Percentiles rank a stretch among this genome's conserved stretches.
phyloP scores from a whole-genome alignment of 2,329 filamentous ascomycete species.

The Aspergillus brasiliensis region DNA sequence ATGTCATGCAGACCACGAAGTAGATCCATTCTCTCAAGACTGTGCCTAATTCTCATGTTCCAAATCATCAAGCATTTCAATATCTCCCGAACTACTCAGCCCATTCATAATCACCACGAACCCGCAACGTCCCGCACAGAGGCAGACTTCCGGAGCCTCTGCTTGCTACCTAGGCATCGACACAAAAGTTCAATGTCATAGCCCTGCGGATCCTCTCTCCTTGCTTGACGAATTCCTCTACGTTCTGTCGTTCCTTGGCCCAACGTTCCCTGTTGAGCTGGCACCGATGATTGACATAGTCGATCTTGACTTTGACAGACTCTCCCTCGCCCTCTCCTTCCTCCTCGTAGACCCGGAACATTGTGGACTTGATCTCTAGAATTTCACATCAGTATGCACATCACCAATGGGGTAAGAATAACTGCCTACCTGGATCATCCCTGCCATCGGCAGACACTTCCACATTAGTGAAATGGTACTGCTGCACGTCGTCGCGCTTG shows the following conservation, averaged over 20 bases:
- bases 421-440: background rate
- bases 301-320: background rate
- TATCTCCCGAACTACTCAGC: too few relatives aligned
- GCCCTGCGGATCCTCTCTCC: background rate
- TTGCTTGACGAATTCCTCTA: background rate
- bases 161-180: background rate
- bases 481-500: background rate
- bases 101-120: background rate
- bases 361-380: background rate
- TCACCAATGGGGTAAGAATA: background rate
- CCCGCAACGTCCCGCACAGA: background rate
- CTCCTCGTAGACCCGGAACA: background rate
- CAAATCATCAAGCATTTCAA: too few relatives aligned
- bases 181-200: background rate
- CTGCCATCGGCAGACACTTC: background rate
- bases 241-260: background rate
- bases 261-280: background rate
- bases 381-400: background rate
- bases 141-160: background rate
- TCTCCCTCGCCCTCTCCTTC: background rate
- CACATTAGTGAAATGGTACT: background rate
- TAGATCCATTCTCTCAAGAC: too few relatives aligned
- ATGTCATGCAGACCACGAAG: too few relatives aligned
- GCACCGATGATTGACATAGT: background rate
- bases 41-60: too few relatives aligned